Base-by-base conservation (phyloP, 306 rosid species). In the Cicer yamashitae region DNA sequence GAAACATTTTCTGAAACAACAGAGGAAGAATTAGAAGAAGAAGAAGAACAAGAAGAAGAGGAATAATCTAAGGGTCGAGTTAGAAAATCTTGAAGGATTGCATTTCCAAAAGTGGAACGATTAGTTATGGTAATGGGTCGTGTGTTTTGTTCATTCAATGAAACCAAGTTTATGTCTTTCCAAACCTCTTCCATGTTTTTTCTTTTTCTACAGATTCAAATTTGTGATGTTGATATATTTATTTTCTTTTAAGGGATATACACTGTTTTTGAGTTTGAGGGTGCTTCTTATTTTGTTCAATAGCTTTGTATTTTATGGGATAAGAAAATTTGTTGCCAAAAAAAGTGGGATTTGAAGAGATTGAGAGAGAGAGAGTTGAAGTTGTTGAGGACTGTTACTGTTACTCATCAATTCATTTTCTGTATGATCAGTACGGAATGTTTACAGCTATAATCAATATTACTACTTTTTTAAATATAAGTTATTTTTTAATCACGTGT, bases 181-280 rank as follows among this genome's bases (percentile, higher is more conserved):
- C 96, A 89, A 0, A 89, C 89, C 63, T 88, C 96, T 71, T 89
- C 96, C 97, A 91, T 91, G 70, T 79, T 74, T 67, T 47, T 9
- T 20, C 59, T 22, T 70, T 43, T 30, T 3, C 4, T 0, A 30
- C 0, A 30, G 34, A 30, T 30, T 30, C 34, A 30, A 30, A 30
- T 30, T 3, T 30, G 34, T 30, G 34, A 30, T 30, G 34, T 30
- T 30, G 34, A 30, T 30, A 30, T 30, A 30, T 30, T 30, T 30
- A 30, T 30, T 30, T 3, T 30, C 5, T 30, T 30, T 30, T 30
- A 30, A 30, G 3, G 34, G 5, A 30, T 30, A 30, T 30, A 30
- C 34, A 30, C 34, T 30, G 34, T 3, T 3, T 30, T 30, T 10
- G 40, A 57, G 34, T 4, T 20, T 20, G 63, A 57, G 34, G 63